A percentile compares a stretch with the other conserved stretches of the same genome.
phyloP scores from a whole-genome alignment of 2,329 filamentous ascomycete species.

The Magnaporthales sp. region DNA sequence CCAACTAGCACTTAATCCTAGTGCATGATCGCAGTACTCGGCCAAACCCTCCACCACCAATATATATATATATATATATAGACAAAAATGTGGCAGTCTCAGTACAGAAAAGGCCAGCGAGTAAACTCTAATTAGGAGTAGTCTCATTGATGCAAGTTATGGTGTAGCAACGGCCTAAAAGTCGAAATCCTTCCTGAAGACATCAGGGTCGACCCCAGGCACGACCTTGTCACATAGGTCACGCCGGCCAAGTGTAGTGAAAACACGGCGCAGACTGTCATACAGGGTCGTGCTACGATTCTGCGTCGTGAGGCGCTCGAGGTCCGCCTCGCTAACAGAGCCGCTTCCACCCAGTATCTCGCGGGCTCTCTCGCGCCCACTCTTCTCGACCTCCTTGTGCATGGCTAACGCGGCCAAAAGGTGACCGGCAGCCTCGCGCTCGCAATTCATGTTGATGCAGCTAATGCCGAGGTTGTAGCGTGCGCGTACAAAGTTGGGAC shows the following conservation, averaged over 20 bases:
- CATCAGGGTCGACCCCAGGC: slow-evolving; percentile 81
- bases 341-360: slow-evolving; percentile 63
- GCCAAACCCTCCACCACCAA: not conserved
- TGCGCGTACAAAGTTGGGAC: slow-evolving; percentile 93
- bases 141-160: not conserved
- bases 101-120: not conserved
- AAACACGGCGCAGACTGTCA: slow-evolving; percentile 89
- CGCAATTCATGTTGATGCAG: slow-evolving; percentile 96
- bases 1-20: not conserved
- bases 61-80: not conserved
- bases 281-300: slow-evolving; percentile 96
- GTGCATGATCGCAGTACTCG: not conserved
- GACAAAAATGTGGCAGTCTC: not conserved
- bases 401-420: slow-evolving; percentile 85
- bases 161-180: slow-evolving; percentile 38
- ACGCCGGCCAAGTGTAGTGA: slow-evolving; percentile 85
- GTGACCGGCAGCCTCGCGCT: slow-evolving; percentile 86
- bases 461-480: slow-evolving; percentile 94
- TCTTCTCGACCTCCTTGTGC: slow-evolving; percentile 88
- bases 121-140: not conserved
- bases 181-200: slow-evolving; percentile 85
- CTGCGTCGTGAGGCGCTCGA: slow-evolving; percentile 84
- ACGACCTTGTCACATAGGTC: slow-evolving; percentile 85
- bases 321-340: slow-evolving; percentile 53
- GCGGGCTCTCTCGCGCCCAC: slow-evolving; percentile 72